Percentiles rank a stretch among this genome's conserved stretches.
Conservation (phyloP, 2,329 filamentous ascomycete species). For the Tolypocladium tundrense region DNA sequence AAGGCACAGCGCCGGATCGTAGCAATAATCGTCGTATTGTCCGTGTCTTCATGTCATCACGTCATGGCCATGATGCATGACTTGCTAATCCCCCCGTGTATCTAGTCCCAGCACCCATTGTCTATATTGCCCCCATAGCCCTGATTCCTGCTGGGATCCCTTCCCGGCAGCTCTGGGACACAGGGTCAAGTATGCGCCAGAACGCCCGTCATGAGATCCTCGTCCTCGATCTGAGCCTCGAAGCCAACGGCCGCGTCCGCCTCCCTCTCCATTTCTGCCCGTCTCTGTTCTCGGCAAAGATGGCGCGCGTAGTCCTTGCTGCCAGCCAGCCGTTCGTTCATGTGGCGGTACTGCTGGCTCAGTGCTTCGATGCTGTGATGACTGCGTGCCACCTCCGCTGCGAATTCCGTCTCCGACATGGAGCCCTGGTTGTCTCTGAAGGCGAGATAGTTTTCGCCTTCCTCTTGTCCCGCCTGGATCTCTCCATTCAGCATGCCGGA, state of each 20-base stretch:
- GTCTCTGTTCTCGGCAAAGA: slow-evolving; percentile 34
- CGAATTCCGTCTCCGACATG: slow-evolving; percentile 41
- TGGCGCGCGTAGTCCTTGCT: slow-evolving; percentile 46
- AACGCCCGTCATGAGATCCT: slow-evolving; percentile 48
- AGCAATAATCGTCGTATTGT: not conserved
- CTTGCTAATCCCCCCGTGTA: not conserved
- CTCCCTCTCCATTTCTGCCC: slow-evolving; percentile 30
- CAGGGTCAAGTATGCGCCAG: slow-evolving; percentile 9
- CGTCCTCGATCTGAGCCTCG: slow-evolving; percentile 43
- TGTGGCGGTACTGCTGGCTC: slow-evolving; percentile 36
- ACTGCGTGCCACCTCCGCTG: slow-evolving; percentile 31
- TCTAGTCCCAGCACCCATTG: not conserved
- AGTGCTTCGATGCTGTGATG: slow-evolving; percentile 34
- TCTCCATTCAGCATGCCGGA: slow-evolving; percentile 41
- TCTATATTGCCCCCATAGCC: not conserved
- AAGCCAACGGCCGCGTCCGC: slow-evolving; percentile 27
- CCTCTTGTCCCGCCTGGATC: slow-evolving; percentile 34
- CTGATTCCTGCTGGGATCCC: not conserved
- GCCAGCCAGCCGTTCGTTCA: slow-evolving; percentile 42
- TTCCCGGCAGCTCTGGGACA: not conserved
- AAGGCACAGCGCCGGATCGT: not conserved
- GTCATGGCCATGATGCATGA: not conserved
- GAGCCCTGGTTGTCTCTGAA: slow-evolving; percentile 34
- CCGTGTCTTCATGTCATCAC: not conserved
- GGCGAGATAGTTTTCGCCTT: slow-evolving; percentile 34